A percentile compares a stretch with the other conserved stretches of the same genome.
Evolutionary conservation across 306 rosid genomes (phyloP).

Genomic region (Cucurbita argyrosperma): DNA sequence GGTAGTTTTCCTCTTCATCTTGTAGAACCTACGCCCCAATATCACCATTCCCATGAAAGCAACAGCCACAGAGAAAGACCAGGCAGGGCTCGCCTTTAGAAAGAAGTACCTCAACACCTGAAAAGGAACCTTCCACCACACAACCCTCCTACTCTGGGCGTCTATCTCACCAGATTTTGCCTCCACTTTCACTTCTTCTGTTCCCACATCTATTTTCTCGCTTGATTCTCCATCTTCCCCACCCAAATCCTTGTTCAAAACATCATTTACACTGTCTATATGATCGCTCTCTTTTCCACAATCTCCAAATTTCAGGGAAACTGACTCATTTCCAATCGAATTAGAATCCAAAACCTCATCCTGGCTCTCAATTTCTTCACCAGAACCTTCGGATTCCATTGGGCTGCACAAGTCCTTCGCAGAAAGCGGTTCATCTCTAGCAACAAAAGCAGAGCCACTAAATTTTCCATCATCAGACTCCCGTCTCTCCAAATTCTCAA

Average conservation of each 20-base stretch:
- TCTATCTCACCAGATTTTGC: conserved; percentile 15
- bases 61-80: conserved; percentile 69
- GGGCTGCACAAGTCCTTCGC: not conserved
- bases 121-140: conserved; percentile 88
- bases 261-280: conserved; percentile 8
- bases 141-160: conserved; percentile 18
- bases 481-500: not conserved
- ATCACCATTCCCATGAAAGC: conserved; percentile 47
- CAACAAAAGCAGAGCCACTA: conserved; percentile 11
- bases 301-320: conserved; percentile 1
- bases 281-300: conserved; percentile 9
- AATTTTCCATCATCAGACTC: not conserved
- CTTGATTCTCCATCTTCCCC: conserved; percentile 9
- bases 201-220: conserved; percentile 5
- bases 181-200: conserved; percentile 18
- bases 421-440: not conserved
- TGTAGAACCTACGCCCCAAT: conserved; percentile 58
- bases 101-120: conserved; percentile 69
- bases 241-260: conserved; percentile 3
- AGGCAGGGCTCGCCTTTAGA: conserved; percentile 45
- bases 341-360: conserved; percentile 19
- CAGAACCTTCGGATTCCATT: conserved; percentile 12
- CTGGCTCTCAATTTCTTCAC: conserved; percentile 9
- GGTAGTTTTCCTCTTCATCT: conserved; percentile 59
- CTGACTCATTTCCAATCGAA: conserved; percentile 19